Evolutionary conservation across 768 basidiomycete genomes (phyloP).

Genomic region (Heimioporus sp.): DNA sequence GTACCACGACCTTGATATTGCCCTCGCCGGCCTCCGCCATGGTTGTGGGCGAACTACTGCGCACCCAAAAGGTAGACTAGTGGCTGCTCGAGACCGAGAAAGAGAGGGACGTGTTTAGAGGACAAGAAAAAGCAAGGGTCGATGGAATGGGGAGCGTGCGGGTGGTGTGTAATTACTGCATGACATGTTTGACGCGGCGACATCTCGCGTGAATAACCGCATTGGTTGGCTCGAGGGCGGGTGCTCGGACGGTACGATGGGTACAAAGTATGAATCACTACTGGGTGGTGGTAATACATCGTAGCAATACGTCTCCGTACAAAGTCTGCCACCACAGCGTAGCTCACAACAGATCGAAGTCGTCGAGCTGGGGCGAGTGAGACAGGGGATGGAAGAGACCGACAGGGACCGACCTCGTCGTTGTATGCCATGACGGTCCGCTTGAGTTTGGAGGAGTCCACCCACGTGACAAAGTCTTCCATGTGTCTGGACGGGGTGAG

Average conservation of each 20-base stretch:
- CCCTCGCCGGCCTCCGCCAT: slow-evolving; percentile 83
- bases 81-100: slow-evolving; percentile 9
- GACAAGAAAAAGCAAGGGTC: slow-evolving; percentile 3
- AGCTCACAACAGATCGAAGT: slow-evolving; percentile 79
- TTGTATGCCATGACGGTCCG: slow-evolving; percentile 95
- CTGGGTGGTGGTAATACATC: background rate
- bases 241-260: background rate
- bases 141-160: slow-evolving; percentile 6
- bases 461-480: slow-evolving; percentile 99
- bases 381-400: background rate
- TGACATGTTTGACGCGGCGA: slow-evolving; percentile 15
- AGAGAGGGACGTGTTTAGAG: slow-evolving; percentile 4
- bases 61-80: slow-evolving; percentile 10
- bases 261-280: background rate
- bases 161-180: slow-evolving; percentile 4
- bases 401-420: slow-evolving; percentile 67
- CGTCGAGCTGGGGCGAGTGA: slow-evolving; percentile 68
- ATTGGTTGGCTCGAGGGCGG: slow-evolving; percentile 5
- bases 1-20: slow-evolving; percentile 90
- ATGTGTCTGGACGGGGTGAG: slow-evolving; percentile 60
- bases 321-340: background rate
- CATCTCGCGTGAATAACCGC: slow-evolving; percentile 20
- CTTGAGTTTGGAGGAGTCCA: slow-evolving; percentile 96
- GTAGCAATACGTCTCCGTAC: background rate
- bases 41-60: slow-evolving; percentile 19